Percentiles rank a stretch among this genome's conserved stretches.
Evolutionary conservation across 2,329 filamentous ascomycete genomes (phyloP).

Genomic region (Stemphylium beticola): DNA sequence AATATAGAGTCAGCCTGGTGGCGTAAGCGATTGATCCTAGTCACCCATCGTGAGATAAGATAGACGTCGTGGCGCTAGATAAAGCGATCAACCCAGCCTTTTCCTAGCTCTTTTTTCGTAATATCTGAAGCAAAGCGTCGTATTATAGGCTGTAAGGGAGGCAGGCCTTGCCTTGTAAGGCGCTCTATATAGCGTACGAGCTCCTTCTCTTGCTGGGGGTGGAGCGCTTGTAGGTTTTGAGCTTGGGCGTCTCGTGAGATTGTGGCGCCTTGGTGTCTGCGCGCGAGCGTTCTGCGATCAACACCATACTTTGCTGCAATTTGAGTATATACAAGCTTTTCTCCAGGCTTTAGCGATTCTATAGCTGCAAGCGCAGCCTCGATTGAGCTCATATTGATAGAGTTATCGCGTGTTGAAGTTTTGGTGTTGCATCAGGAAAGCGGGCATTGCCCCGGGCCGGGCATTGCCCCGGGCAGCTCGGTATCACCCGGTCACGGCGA

Average conservation of each 20-base stretch:
- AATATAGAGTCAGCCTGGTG: constrained; percentile 11
- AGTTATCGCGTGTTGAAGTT: background rate
- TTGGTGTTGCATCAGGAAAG: no score
- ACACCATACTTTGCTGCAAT: background rate
- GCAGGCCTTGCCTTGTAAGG: background rate
- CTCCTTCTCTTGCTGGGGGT: background rate
- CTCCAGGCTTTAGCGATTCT: background rate
- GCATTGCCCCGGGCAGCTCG: no score
- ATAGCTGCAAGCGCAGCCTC: background rate
- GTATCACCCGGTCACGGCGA: no score
- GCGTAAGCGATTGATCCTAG: background rate
- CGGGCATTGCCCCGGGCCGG: no score
- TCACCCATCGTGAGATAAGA: no score
- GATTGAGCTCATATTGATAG: background rate
- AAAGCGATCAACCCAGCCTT: constrained; percentile 15
- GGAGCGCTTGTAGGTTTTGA: background rate
- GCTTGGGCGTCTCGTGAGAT: background rate
- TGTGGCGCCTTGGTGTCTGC: background rate
- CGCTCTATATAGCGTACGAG: background rate
- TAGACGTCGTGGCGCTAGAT: constrained; percentile 1
- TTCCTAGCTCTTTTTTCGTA: background rate
- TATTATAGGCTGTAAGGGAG: background rate
- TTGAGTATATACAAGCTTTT: background rate
- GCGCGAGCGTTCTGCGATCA: background rate
- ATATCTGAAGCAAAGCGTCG: background rate